phyloP scores from a whole-genome alignment of 257 asterid genomes.

The Solanum infundibuliforme region DNA sequence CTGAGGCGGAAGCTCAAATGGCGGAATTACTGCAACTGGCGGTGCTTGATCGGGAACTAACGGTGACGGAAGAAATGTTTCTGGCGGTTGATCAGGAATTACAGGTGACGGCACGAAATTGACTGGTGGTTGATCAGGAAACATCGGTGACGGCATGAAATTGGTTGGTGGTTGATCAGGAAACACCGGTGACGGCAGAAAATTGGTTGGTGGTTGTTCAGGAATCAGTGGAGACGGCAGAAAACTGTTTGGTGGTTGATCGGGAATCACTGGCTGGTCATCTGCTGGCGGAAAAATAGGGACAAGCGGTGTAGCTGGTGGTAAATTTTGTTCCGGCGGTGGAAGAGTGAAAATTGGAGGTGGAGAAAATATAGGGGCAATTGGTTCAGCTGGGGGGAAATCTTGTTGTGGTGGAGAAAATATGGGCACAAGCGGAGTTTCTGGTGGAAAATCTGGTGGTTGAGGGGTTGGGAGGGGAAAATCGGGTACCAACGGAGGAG shows the following conservation, averaged over 20 bases:
- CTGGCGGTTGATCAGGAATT: not conserved
- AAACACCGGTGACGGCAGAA: not conserved
- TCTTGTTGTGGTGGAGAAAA: not conserved
- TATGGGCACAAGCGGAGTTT: not conserved
- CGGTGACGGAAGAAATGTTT: not conserved
- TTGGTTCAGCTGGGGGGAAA: not conserved
- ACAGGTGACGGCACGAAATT: not conserved
- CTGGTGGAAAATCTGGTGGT: not conserved
- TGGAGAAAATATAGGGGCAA: not conserved
- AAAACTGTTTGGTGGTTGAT: not conserved
- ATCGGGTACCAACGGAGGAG: slow-evolving; percentile 3
- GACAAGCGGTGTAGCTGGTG: not conserved
- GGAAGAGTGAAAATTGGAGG: not conserved
- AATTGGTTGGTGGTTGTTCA: not conserved
- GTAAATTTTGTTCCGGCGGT: not conserved
- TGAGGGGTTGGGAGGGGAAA: not conserved
- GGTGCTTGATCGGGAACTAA: not conserved
- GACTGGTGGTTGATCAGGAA: not conserved
- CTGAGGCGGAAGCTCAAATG: slow-evolving; percentile 3
- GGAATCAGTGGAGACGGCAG: not conserved
- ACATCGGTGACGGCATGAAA: not conserved
- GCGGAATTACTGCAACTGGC: not conserved
- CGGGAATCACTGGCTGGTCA: not conserved
- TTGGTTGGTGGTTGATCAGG: not conserved
- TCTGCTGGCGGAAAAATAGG: not conserved